Base-by-base conservation (phyloP, 2,329 filamentous ascomycete genomes). In the Hyphodiscus sp. region DNA sequence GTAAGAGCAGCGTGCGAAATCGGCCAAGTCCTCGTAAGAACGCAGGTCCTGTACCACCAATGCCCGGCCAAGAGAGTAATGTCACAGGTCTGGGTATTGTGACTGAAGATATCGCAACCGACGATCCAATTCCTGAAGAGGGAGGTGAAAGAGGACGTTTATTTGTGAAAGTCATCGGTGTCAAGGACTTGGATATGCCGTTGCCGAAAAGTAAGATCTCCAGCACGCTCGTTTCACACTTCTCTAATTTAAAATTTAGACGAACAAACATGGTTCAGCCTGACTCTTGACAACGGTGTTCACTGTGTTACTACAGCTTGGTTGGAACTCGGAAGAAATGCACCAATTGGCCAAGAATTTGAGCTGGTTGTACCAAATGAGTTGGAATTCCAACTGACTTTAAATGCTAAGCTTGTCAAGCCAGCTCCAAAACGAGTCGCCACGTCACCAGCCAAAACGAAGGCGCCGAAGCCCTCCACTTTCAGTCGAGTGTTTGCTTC, bases 151-250 rank as follows among this genome's bases (percentile, higher is more conserved):
- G 94, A 62, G 94, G 94, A 10, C 80, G 94, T 56, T 78, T 99
- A 1, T 99, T 99, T 65, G 91, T 99, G 61, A 99, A 99, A 75
- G 94, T 99, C n/a, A 87, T 97, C 70, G 91, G 92, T 45, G 91
- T 97, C 59, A 97, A 97, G 70, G 91, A 97, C 64, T 79, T 99
- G 41, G 91, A 96, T 66, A 76, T 97, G 44, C 92, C 94, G 20
- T 75, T 99, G 52, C 91, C 94, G 30, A 88, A 86, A 73, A 92
- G 90, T 94, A 80, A 78, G 86, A 68, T 33, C 29, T 41, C 8
- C n/a, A 18, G 20, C n/a, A n/a, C 30, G 33, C 18, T 23, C 23
- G 13, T 11, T 13, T 50, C 47, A 48, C 8, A 6, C 45, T 30
- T 23, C 45, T 42, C 65, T 72, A 63, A 72, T 60, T 20, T 41